phyloP scores from a whole-genome alignment of 768 basidiomycete species.

The Pholiota molesta region DNA sequence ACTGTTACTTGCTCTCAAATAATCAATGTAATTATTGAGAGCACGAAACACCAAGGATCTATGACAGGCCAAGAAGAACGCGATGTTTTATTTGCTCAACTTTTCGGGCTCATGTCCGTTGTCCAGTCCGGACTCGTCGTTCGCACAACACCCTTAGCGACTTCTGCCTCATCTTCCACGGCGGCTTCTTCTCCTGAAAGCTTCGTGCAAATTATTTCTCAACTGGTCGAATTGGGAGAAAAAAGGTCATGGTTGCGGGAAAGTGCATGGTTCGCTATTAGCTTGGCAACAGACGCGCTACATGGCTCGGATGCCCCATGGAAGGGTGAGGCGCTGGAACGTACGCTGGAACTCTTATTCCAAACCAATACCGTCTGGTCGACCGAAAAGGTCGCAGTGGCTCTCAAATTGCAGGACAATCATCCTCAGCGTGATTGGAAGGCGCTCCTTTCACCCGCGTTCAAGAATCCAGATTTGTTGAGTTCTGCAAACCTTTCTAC shows the following conservation, averaged over 20 bases:
- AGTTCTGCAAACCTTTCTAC: conserved; percentile 69
- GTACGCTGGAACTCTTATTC: conserved; percentile 55
- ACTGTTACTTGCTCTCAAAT: conserved; percentile 82
- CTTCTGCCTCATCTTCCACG: conserved; percentile 54
- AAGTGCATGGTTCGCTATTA: conserved; percentile 85
- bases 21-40: conserved; percentile 70
- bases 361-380: conserved; percentile 68
- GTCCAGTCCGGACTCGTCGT: conserved; percentile 85
- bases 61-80: conserved; percentile 93
- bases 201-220: conserved; percentile 59
- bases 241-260: conserved; percentile 92
- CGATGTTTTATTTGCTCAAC: conserved; percentile 87
- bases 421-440: conserved; percentile 72
- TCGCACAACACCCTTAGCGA: conserved; percentile 55
- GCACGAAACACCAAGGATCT: conserved; percentile 70
- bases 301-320: conserved; percentile 64
- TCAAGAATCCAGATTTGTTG: conserved; percentile 76
- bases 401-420: conserved; percentile 66
- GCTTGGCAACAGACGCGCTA: conserved; percentile 63
- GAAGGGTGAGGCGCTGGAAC: conserved; percentile 65
- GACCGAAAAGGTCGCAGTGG: conserved; percentile 85
- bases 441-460: conserved; percentile 63
- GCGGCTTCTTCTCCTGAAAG: conserved; percentile 58
- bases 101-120: conserved; percentile 88
- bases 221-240: conserved; percentile 72